phyloP scores from a whole-genome alignment of 257 asterid species.

The Lavandula angustifolia region DNA sequence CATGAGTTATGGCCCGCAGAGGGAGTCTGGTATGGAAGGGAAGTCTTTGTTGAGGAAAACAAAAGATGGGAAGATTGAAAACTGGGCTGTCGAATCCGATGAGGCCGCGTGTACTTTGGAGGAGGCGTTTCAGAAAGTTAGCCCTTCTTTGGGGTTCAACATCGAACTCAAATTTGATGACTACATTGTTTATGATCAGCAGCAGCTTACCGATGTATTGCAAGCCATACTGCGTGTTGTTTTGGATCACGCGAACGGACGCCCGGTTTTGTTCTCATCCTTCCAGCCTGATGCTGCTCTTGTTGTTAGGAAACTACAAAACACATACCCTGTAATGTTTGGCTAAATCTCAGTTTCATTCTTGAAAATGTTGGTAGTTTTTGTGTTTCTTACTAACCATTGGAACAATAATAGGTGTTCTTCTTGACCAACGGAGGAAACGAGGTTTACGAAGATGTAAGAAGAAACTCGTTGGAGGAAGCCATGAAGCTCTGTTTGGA shows the following conservation, averaged over 20 bases:
- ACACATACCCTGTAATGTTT: slow-evolving; percentile 60
- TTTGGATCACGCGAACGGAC: slow-evolving; percentile 55
- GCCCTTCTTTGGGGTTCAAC: slow-evolving; percentile 77
- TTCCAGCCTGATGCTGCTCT: slow-evolving; percentile 94
- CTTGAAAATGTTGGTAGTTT: neutral
- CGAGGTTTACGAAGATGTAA: slow-evolving; percentile 61
- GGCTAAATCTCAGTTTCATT: neutral
- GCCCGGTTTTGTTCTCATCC: slow-evolving; percentile 71
- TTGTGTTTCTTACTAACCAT: neutral
- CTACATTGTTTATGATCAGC: slow-evolving; percentile 54
- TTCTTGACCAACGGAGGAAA: slow-evolving; percentile 89
- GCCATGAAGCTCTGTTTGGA: slow-evolving; percentile 74
- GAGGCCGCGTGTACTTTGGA: slow-evolving; percentile 74
- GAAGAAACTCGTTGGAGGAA: slow-evolving; percentile 87
- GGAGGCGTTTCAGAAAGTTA: slow-evolving; percentile 76
- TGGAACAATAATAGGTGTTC: slow-evolving; percentile 48
- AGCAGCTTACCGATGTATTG: slow-evolving; percentile 44
- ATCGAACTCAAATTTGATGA: slow-evolving; percentile 90
- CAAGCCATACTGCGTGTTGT: slow-evolving; percentile 60
- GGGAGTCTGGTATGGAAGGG: slow-evolving; percentile 48
- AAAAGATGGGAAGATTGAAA: slow-evolving; percentile 67
- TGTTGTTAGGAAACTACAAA: slow-evolving; percentile 63
- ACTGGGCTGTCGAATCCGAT: slow-evolving; percentile 80
- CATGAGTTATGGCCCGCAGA: slow-evolving; percentile 75
- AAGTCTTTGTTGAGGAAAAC: slow-evolving; percentile 70